Conservation (phyloP, 2,329 filamentous ascomycete species). For the Clarireedia hainanense region DNA sequence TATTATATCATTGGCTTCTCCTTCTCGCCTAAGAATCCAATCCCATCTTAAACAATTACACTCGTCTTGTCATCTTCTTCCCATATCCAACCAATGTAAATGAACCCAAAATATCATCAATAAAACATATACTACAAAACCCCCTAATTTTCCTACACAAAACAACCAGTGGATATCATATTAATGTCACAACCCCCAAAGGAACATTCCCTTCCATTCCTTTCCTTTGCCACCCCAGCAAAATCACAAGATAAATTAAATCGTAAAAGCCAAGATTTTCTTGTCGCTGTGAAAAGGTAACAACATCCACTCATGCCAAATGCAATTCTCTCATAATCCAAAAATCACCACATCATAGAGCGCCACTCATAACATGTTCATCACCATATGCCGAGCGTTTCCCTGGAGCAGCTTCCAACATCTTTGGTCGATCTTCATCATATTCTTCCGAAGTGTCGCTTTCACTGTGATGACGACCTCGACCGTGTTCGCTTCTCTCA, state of each 20-base stretch:
- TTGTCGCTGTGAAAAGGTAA: no score
- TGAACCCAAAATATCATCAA: no score
- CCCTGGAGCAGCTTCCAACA: slow-evolving; percentile 22
- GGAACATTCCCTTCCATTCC: background rate
- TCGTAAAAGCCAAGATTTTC: no score
- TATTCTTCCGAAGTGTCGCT: slow-evolving; percentile 15
- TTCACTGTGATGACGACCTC: slow-evolving; percentile 15
- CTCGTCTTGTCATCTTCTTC: no score
- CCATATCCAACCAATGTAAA: no score
- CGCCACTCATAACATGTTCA: slow-evolving; percentile 26
- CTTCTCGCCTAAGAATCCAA: no score
- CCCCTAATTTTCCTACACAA: background rate
- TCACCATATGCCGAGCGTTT: slow-evolving; percentile 17
- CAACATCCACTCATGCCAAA: background rate
- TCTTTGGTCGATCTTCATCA: slow-evolving; percentile 19
- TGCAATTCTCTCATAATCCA: background rate
- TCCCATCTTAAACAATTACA: no score
- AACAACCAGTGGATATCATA: no score
- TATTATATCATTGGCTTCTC: no score
- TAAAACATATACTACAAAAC: background rate
- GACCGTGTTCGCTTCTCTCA: slow-evolving; percentile 11
- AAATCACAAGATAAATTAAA: no score
- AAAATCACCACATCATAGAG: slow-evolving; percentile 12
- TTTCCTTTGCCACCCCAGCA: no score
- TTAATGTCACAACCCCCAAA: background rate